Conservation (phyloP, 2,329 filamentous ascomycete genomes). For the Cryphonectria naterciae region DNA sequence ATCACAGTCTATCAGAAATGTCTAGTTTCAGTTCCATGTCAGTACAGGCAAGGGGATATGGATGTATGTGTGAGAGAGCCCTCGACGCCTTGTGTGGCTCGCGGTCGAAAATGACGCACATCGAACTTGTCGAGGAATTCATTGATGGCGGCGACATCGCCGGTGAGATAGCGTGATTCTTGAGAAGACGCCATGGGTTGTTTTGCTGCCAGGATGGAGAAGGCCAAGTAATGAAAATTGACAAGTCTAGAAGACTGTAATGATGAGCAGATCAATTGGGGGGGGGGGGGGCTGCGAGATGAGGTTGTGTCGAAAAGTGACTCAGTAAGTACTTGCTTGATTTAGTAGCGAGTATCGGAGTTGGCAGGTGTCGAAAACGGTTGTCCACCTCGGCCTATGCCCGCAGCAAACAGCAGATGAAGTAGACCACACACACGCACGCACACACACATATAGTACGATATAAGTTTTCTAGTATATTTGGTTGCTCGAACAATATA, state of each 20-base stretch:
- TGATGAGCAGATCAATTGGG: background rate
- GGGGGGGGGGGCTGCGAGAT: background rate
- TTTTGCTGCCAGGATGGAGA: background rate
- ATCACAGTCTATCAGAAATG: constrained; percentile 96
- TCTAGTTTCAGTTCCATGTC: constrained; percentile 51
- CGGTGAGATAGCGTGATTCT: constrained; percentile 72
- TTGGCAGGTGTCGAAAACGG: background rate
- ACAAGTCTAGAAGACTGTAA: background rate
- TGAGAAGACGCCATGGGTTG: constrained; percentile 38
- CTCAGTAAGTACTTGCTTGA: background rate
- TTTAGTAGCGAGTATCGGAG: background rate
- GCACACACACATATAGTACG: too few relatives aligned
- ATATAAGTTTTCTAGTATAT: background rate
- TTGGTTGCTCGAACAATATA: background rate
- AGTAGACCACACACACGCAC: background rate
- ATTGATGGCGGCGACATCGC: constrained; percentile 75
- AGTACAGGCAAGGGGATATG: constrained; percentile 23
- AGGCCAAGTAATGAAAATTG: background rate
- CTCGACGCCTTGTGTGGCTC: constrained; percentile 10
- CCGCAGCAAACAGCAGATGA: background rate
- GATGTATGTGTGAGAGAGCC: background rate
- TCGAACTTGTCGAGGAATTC: constrained; percentile 91
- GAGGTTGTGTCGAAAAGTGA: background rate
- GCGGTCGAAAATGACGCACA: constrained; percentile 60
- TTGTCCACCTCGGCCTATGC: background rate